Conservation (phyloP, 1,284 basidiomycete species). For the Porodaedalea pini region DNA sequence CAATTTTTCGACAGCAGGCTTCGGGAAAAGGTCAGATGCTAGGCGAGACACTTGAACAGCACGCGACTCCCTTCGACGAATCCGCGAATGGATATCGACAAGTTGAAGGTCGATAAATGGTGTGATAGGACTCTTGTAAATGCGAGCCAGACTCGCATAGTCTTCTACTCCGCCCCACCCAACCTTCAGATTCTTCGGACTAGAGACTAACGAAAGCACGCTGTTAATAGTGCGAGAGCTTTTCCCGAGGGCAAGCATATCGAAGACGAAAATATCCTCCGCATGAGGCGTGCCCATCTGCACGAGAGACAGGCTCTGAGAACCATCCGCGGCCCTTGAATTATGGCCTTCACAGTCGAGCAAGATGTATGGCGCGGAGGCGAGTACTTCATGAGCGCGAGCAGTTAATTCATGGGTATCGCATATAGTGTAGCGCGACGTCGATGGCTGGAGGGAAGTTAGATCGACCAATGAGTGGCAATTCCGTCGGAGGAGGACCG, state of each 20-base stretch:
- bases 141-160: not conserved
- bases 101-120: constrained; percentile 8
- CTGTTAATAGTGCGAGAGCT: not conserved
- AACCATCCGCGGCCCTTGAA: not conserved
- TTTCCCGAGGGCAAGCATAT: constrained; percentile 5
- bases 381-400: not conserved
- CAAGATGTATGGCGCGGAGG: not conserved
- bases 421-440: not conserved
- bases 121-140: not conserved
- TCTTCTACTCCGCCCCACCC: constrained; percentile 9
- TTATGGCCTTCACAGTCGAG: constrained; percentile 3
- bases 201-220: not conserved
- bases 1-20: not conserved
- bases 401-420: not conserved
- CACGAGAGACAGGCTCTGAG: not conserved
- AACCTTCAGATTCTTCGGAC: constrained; percentile 1
- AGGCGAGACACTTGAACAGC: not conserved
- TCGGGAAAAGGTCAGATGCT: not conserved
- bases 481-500: too few relatives aligned
- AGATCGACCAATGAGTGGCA: too few relatives aligned
- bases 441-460: not conserved
- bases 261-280: constrained; percentile 8
- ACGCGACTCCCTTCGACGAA: not conserved
- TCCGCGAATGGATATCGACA: constrained; percentile 6
- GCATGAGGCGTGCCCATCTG: constrained; percentile 7